These are phyloP conservation scores for Fusarium sp. DNA, from an alignment of 2,329 filamentous ascomycete genomes.

Conservation along the genomic window DNA sequence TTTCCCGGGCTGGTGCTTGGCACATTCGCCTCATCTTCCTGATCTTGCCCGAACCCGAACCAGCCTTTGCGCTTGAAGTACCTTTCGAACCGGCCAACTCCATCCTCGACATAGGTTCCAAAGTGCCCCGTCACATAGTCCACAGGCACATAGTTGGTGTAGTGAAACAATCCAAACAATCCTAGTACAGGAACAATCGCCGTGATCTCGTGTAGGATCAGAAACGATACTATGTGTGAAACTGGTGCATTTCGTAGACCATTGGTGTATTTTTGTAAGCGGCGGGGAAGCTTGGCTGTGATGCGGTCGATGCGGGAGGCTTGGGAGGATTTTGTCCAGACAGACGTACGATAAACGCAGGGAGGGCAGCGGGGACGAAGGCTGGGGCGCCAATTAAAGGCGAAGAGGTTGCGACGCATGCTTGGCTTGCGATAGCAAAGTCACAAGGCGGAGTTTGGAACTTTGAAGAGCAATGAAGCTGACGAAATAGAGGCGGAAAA, in stretches of 20 bases:
- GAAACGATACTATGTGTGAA: slow-evolving; percentile 86
- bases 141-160: slow-evolving; percentile 77
- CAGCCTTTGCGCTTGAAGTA: slow-evolving; percentile 85
- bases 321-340: slow-evolving; percentile 45
- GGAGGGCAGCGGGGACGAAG: slow-evolving; percentile 21
- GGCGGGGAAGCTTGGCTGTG: slow-evolving; percentile 69
- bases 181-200: slow-evolving; percentile 83
- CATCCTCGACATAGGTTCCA: slow-evolving; percentile 66
- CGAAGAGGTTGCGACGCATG: slow-evolving; percentile 43
- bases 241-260: slow-evolving; percentile 81
- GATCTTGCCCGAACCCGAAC: slow-evolving; percentile 71
- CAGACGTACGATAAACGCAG: slow-evolving; percentile 7
- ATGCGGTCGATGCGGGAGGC: slow-evolving; percentile 57
- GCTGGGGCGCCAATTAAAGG: slow-evolving; percentile 37
- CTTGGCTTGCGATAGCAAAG: neutral
- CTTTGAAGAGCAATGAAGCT: neutral
- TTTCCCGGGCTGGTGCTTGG: slow-evolving; percentile 2
- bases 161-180: slow-evolving; percentile 83
- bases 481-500: neutral
- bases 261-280: slow-evolving; percentile 75
- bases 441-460: neutral
- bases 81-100: slow-evolving; percentile 78
- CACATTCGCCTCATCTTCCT: slow-evolving; percentile 5
- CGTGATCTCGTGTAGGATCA: slow-evolving; percentile 92
- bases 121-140: slow-evolving; percentile 62